phyloP scores from a whole-genome alignment of 495 filamentous ascomycete genomes.

The Annulohypoxylon bovei region DNA sequence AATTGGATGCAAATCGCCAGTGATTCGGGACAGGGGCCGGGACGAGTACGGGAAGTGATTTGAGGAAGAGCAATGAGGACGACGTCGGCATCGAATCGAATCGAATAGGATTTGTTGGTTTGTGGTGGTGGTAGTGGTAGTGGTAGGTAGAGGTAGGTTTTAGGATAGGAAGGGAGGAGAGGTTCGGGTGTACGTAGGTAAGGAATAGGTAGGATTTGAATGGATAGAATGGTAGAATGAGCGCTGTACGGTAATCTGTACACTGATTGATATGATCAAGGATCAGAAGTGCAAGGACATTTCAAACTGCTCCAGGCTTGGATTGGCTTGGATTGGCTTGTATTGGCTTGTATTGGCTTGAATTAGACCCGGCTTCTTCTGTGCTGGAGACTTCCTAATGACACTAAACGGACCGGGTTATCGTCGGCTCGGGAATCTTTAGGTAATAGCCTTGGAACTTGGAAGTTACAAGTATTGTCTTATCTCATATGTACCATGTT shows the following conservation, averaged over 20 bases:
- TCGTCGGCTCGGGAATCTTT: constrained; percentile 33
- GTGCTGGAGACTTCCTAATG: background rate
- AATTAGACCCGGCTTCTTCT: constrained; percentile 2
- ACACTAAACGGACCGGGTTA: constrained; percentile 29
- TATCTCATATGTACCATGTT: background rate
- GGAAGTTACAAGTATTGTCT: background rate
- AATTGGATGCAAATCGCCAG: constrained; percentile 34
- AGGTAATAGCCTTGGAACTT: background rate
- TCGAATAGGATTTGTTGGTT: constrained; percentile 3
- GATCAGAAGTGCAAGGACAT: constrained; percentile 24
- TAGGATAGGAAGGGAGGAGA: constrained; percentile 33
- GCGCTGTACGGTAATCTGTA: constrained; percentile 39
- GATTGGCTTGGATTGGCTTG: constrained; percentile 7
- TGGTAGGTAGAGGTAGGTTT: background rate
- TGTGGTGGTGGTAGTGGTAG: background rate
- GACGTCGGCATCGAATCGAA: constrained; percentile 43
- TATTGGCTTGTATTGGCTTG: background rate
- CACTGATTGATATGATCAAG: constrained; percentile 40
- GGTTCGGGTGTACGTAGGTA: constrained; percentile 28
- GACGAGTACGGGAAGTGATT: background rate
- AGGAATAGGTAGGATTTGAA: background rate
- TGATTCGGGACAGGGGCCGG: constrained; percentile 20
- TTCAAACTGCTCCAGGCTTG: constrained; percentile 5
- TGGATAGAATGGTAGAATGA: constrained; percentile 14
- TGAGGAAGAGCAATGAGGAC: constrained; percentile 21